Conservation (phyloP, 192 early-diverging fungal species). For the Entomortierella lignicola region DNA sequence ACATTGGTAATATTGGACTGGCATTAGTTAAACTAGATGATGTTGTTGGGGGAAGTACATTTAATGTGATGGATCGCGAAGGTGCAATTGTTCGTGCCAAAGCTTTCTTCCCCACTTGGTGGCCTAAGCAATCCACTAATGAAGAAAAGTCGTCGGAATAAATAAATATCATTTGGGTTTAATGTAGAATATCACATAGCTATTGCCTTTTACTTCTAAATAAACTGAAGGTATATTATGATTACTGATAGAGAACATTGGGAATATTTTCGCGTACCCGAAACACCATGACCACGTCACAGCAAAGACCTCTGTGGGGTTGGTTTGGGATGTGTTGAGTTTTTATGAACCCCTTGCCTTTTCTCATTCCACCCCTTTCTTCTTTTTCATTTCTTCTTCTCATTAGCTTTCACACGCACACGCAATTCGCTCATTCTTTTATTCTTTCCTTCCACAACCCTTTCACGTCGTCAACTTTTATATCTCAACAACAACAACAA, state of each 20-base stretch:
- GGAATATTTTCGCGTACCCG: conserved; percentile 5
- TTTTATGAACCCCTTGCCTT: not conserved
- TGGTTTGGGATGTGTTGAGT: too few relatives aligned
- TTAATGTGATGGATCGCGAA: conserved; percentile 53
- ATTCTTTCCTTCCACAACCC: not conserved
- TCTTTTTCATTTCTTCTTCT: conserved; percentile 11
- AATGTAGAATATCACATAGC: not conserved
- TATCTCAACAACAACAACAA: not conserved
- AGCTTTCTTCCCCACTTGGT: conserved; percentile 51
- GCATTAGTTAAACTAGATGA: conserved; percentile 89
- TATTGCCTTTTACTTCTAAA: too few relatives aligned
- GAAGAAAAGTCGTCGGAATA: conserved; percentile 2
- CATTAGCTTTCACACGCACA: conserved; percentile 24
- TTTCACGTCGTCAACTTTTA: not conserved
- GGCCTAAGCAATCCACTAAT: conserved; percentile 23
- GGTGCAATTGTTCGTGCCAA: conserved; percentile 34
- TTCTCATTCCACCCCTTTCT: not conserved
- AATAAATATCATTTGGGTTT: not conserved
- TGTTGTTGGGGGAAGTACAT: conserved; percentile 50
- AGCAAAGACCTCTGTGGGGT: too few relatives aligned
- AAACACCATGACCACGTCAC: conserved; percentile 4
- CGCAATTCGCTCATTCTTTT: not conserved
- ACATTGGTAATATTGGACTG: conserved; percentile 83
- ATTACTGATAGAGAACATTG: too few relatives aligned
- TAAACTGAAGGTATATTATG: conserved; percentile 2